A percentile compares a stretch with the other conserved stretches of the same genome.
These are phyloP conservation scores for Nemania sp. DNA, from an alignment of 2,329 filamentous ascomycete species.

Conservation along the genomic window DNA sequence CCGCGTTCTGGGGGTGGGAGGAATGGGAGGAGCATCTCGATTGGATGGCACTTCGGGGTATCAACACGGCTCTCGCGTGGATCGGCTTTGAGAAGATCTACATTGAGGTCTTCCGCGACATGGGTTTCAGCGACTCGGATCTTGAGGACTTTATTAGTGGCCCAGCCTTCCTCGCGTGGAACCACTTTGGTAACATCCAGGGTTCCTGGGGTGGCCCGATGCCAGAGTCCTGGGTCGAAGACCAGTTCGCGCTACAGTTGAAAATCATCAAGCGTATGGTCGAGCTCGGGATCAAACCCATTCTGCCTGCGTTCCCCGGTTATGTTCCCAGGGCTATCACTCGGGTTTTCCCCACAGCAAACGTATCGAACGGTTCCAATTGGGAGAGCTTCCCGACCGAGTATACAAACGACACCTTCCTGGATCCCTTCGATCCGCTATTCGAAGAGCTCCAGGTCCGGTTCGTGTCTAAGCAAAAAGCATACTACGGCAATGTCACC, in stretches of 20 bases:
- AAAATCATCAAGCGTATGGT: constrained; percentile 27
- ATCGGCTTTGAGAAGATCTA: constrained; percentile 29
- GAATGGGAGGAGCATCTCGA: constrained; percentile 29
- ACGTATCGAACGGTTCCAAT: constrained; percentile 25
- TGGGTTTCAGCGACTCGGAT: constrained; percentile 25
- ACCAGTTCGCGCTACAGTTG: constrained; percentile 23
- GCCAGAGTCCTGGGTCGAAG: constrained; percentile 23
- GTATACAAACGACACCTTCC: constrained; percentile 27
- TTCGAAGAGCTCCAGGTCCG: constrained; percentile 24
- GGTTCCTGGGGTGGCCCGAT: constrained; percentile 25
- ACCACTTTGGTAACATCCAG: constrained; percentile 28
- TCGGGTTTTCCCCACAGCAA: constrained; percentile 19
- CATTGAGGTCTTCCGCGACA: constrained; percentile 27
- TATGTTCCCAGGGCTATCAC: constrained; percentile 23
- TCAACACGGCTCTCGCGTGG: constrained; percentile 27
- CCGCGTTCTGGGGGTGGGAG: constrained; percentile 26
- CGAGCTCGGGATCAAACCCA: constrained; percentile 28
- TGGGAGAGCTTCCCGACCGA: constrained; percentile 22
- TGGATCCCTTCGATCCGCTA: constrained; percentile 27
- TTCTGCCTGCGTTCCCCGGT: constrained; percentile 26
- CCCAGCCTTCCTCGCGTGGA: constrained; percentile 28
- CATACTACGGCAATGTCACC: constrained; percentile 26
- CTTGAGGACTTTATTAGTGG: constrained; percentile 24
- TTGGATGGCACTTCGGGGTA: constrained; percentile 27
- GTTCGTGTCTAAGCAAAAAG: constrained; percentile 26